phyloP scores from a whole-genome alignment of 345 rosid genomes.

The Trapa incisa region DNA sequence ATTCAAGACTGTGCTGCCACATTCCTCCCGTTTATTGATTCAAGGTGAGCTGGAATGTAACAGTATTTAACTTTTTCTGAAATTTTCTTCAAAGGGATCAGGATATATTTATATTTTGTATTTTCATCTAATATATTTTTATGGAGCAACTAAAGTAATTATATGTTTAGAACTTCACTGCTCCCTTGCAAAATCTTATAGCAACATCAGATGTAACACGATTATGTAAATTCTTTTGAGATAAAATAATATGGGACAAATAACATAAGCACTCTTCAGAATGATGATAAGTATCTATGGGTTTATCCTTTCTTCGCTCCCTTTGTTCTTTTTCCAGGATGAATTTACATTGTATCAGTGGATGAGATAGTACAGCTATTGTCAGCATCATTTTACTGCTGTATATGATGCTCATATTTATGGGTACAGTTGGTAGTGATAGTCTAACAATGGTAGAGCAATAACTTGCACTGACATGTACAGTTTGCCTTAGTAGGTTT shows the following conservation, averaged over 20 bases:
- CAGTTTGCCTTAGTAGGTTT: background rate
- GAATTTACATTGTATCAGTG: background rate
- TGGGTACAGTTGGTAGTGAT: background rate
- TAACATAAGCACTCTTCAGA: too few relatives aligned
- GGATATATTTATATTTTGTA: background rate
- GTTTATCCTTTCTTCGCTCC: background rate
- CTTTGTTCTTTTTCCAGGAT: background rate
- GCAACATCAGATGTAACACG: background rate
- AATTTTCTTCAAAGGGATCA: background rate
- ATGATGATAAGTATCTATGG: too few relatives aligned
- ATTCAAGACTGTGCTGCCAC: conserved; percentile 57
- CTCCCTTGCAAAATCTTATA: background rate
- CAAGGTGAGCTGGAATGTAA: conserved; percentile 43
- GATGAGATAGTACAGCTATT: background rate
- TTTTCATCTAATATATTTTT: background rate
- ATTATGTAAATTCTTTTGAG: background rate
- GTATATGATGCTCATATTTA: background rate
- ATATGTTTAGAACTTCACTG: background rate
- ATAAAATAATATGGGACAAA: background rate
- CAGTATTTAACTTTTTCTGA: background rate
- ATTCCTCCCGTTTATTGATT: conserved; percentile 43
- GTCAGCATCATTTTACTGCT: background rate
- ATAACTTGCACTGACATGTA: background rate
- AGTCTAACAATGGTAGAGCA: background rate
- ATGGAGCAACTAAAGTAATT: background rate